These are phyloP conservation scores for Yamadazyma sp. DNA, from an alignment of 1,139 yeast species.

Conservation along the genomic window DNA sequence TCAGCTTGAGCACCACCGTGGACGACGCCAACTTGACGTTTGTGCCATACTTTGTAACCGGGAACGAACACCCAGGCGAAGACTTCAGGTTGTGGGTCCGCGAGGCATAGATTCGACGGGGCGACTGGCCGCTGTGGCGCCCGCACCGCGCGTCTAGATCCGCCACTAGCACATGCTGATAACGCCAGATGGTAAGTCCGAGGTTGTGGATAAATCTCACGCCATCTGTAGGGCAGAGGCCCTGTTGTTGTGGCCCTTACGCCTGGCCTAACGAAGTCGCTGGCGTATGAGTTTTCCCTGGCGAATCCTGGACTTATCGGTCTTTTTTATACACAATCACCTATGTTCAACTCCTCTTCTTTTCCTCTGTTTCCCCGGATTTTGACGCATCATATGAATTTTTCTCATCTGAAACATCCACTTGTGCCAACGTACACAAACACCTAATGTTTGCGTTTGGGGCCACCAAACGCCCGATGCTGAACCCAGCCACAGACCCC, in stretches of 20 bases:
- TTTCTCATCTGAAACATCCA: background rate
- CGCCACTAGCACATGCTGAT: background rate
- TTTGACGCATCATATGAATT: slow-evolving; percentile 3
- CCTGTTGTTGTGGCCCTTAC: too few species aligned
- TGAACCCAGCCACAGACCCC: too few species aligned
- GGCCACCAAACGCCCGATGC: too few species aligned
- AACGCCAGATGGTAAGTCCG: background rate
- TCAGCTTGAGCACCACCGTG: slow-evolving; percentile 8
- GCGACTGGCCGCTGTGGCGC: background rate
- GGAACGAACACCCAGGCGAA: slow-evolving; percentile 20
- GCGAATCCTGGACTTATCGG: too few species aligned
- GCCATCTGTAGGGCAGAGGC: too few species aligned
- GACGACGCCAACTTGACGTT: slow-evolving; percentile 10
- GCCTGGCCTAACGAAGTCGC: too few species aligned
- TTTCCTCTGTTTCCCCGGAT: slow-evolving; percentile 8
- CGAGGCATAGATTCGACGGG: background rate
- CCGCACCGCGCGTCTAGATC: too few species aligned
- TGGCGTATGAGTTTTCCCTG: too few species aligned
- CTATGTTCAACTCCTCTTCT: background rate
- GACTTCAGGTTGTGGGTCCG: slow-evolving; percentile 19
- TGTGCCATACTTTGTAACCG: slow-evolving; percentile 20
- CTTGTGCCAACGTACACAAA: too few species aligned
- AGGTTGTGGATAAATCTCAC: too few species aligned
- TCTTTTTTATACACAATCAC: background rate
- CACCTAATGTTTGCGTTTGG: too few species aligned